Conservation (phyloP, 148 eudicot species). For the Fagopyrum tataricum region DNA sequence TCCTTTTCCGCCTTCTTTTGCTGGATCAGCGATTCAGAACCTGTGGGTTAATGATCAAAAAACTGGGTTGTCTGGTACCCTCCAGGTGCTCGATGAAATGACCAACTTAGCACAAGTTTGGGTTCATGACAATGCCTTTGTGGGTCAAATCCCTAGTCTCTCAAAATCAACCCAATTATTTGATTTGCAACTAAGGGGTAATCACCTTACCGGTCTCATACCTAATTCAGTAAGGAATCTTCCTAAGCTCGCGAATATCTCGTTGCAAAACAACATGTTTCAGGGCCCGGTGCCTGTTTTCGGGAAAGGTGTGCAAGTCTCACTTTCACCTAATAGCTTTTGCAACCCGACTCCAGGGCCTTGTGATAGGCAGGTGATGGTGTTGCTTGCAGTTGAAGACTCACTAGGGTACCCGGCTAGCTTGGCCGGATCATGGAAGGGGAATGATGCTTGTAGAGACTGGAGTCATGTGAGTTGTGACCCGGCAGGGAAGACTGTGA, state of each 20-base stretch:
- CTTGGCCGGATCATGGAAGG: slow-evolving; percentile 29
- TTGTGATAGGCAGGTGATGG: slow-evolving; percentile 32
- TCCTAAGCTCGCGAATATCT: slow-evolving; percentile 21
- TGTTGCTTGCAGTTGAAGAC: slow-evolving; percentile 21
- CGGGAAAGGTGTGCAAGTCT: slow-evolving; percentile 16
- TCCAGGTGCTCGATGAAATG: slow-evolving; percentile 48
- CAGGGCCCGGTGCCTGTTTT: slow-evolving; percentile 37
- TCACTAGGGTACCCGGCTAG: slow-evolving; percentile 25
- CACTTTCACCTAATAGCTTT: slow-evolving; percentile 24
- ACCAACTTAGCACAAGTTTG: slow-evolving; percentile 26
- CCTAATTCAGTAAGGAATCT: slow-evolving; percentile 25
- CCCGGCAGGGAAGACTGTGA: slow-evolving; percentile 14
- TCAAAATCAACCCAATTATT: slow-evolving; percentile 24
- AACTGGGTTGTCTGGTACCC: slow-evolving; percentile 39
- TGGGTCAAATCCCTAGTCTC: slow-evolving; percentile 26
- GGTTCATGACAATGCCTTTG: slow-evolving; percentile 31
- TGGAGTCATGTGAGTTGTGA: slow-evolving; percentile 41
- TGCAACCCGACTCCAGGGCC: slow-evolving; percentile 24
- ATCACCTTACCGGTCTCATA: slow-evolving; percentile 28
- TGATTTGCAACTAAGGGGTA: slow-evolving; percentile 38
- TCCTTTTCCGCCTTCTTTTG: slow-evolving; percentile 39
- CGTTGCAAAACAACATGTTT: slow-evolving; percentile 32
- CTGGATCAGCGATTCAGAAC: slow-evolving; percentile 31
- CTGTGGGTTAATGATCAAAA: slow-evolving; percentile 60
- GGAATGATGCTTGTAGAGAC: slow-evolving; percentile 29